Base-by-base conservation (phyloP, 305 asterid species). In the Fraxinus floribunda region DNA sequence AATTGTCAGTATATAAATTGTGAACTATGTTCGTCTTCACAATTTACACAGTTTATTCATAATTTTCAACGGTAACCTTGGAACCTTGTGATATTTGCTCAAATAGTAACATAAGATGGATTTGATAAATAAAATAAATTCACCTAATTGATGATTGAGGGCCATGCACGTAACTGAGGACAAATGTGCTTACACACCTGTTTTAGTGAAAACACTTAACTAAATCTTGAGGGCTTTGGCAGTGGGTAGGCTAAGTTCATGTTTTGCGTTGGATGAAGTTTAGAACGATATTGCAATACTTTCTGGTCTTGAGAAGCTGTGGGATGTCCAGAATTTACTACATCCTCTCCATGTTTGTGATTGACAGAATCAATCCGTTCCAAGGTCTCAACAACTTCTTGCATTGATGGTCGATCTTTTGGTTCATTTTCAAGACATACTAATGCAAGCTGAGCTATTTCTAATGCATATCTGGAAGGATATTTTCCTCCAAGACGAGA, bases 331-430 rank as follows among this genome's bases (percentile, higher is more conserved):
- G 91, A 68, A 15, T 75, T 84, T 52, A 85, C 44, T 52, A 88
- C 83, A 11, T 84, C 83, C 77, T 83, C 91, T 78, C 89, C 82
- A 16, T 84, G 92, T 79, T 86, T 88, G 71, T 89, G 92, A 5
- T 87, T 84, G 15, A 85, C 86, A 64, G 91, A 83, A 26, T 84
- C 88, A 0, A 89, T 76, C 5, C 78, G 83, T 46, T 88, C 93
- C 9, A 93, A 79, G 7, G 85, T 88, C 78, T 86, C 93, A 20
- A 93, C 88, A 9, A 93, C 90, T 70, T 89, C 91, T 85, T 90
- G 90, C 97, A 91, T 93, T 5, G 93, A 83, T 1, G 94, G 97
- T 39, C 97, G 87, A 83, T 70, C 87, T 78, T 85, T 90, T 6
- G 88, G 97, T 46, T 93, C 95, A 8, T 84, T 78, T 83, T 84